These are phyloP conservation scores for Lepidopterella palustris DNA, from an alignment of 495 filamentous ascomycete genomes.

Conservation along the genomic window DNA sequence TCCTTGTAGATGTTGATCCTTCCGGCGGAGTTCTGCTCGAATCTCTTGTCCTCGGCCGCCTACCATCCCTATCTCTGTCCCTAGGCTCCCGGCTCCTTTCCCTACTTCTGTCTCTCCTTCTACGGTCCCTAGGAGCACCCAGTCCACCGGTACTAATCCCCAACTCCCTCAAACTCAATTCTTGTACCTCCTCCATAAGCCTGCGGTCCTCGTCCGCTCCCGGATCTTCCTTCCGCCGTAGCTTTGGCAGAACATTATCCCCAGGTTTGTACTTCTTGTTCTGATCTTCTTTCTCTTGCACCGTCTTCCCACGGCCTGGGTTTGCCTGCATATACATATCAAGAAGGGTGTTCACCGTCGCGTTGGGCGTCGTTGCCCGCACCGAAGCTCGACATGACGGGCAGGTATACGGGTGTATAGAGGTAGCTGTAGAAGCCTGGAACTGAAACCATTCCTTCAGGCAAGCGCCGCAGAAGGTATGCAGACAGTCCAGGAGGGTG, in stretches of 20 bases:
- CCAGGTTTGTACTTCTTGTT: constrained; percentile 65
- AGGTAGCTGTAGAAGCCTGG: constrained; percentile 52
- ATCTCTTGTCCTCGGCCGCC: constrained; percentile 11
- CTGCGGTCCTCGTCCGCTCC: constrained; percentile 60
- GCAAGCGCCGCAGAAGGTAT: constrained; percentile 94
- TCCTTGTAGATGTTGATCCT: constrained; percentile 18
- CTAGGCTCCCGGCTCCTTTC: constrained; percentile 34
- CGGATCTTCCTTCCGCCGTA: constrained; percentile 45
- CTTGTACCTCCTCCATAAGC: constrained; percentile 61
- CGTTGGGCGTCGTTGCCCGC: constrained; percentile 74
- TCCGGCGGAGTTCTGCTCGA: constrained; percentile 5
- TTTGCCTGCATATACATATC: constrained; percentile 72
- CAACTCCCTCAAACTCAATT: constrained; percentile 64
- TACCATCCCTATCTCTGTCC: constrained; percentile 3
- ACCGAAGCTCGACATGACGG: constrained; percentile 86
- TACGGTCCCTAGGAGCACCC: constrained; percentile 39
- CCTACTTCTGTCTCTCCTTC: constrained; percentile 35
- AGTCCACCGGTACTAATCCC: constrained; percentile 36
- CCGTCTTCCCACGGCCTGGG: constrained; percentile 59
- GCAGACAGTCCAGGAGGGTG: constrained; percentile 92
- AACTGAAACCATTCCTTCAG: constrained; percentile 86
- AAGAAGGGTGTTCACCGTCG: constrained; percentile 72
- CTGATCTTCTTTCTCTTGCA: constrained; percentile 65
- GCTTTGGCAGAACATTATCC: constrained; percentile 61
- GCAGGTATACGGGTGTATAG: constrained; percentile 65